These are phyloP conservation scores for Zostera marina DNA, from an alignment of 116 monocot species.

Conservation along the genomic window DNA sequence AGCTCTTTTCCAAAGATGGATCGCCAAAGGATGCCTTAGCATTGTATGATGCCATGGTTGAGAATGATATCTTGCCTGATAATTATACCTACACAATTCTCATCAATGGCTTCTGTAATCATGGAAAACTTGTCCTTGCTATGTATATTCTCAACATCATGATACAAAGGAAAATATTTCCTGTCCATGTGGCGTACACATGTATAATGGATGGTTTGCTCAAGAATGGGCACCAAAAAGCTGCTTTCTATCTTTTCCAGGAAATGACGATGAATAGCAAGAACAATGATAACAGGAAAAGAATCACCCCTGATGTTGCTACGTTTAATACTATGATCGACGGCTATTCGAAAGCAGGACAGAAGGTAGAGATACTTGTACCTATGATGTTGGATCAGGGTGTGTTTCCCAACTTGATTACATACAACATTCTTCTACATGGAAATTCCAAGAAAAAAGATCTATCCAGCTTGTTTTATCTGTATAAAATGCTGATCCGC, in stretches of 20 bases:
- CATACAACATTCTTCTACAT: constrained; percentile 64
- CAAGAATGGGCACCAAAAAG: constrained; percentile 46
- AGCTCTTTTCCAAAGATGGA: constrained; percentile 33
- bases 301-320: constrained; percentile 22
- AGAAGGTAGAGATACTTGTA: constrained; percentile 30
- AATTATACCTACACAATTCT: constrained; percentile 52
- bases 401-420: constrained; percentile 32
- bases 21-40: constrained; percentile 33
- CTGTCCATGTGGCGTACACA: constrained; percentile 44
- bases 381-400: constrained; percentile 33
- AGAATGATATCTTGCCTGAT: constrained; percentile 38
- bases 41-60: constrained; percentile 53
- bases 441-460: constrained; percentile 38
- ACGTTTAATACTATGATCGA: constrained; percentile 57
- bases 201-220: constrained; percentile 50
- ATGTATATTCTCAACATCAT: constrained; percentile 38
- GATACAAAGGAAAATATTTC: constrained; percentile 28
- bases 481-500: constrained; percentile 38
- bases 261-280: constrained; percentile 36
- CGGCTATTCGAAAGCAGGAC: constrained; percentile 46
- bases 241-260: constrained; percentile 44
- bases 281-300: too few species aligned
- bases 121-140: constrained; percentile 45
- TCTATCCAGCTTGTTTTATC: constrained; percentile 20
- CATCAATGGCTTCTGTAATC: constrained; percentile 47